Conservation (phyloP, 192 early-diverging fungal genomes). For the Umbelopsis isabellina region DNA sequence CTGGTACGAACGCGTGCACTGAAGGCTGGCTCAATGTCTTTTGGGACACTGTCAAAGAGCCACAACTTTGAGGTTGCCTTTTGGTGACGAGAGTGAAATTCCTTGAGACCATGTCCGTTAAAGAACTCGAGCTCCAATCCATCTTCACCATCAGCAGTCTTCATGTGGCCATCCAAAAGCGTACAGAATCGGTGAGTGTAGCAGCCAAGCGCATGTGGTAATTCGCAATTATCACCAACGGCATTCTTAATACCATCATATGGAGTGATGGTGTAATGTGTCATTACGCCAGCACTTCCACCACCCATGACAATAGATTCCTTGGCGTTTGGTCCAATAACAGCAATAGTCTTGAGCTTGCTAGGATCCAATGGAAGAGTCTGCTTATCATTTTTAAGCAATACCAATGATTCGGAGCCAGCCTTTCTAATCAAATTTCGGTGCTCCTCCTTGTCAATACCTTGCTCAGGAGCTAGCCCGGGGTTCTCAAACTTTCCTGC, state of each 20-base stretch:
- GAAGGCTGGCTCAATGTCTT: background rate
- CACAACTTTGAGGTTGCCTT: background rate
- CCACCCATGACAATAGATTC: conserved; percentile 28
- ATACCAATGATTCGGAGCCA: conserved; percentile 51
- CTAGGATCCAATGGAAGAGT: conserved; percentile 42
- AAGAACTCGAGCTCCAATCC: conserved; percentile 23
- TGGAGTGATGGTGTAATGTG: conserved; percentile 18
- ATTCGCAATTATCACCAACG: conserved; percentile 6
- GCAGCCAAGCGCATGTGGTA: conserved; percentile 1
- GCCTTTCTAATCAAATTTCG: conserved; percentile 44
- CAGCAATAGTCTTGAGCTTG: conserved; percentile 22
- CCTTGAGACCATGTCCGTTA: conserved; percentile 2
- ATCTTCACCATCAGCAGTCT: conserved; percentile 21
- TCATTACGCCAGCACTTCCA: conserved; percentile 22
- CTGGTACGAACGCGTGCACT: conserved; percentile 7
- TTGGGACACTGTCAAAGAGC: background rate
- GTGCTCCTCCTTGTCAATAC: conserved; percentile 52
- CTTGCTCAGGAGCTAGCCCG: background rate
- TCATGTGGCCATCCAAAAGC: background rate
- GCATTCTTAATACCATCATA: conserved; percentile 28
- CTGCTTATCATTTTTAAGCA: conserved; percentile 53
- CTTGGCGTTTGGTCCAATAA: conserved; percentile 26
- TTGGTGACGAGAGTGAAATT: background rate
- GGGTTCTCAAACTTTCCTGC: conserved; percentile 20
- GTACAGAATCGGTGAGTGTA: conserved; percentile 30